Evolutionary conservation across 2,329 filamentous ascomycete genomes (phyloP).

Genomic region (Dendryphion nanum): DNA sequence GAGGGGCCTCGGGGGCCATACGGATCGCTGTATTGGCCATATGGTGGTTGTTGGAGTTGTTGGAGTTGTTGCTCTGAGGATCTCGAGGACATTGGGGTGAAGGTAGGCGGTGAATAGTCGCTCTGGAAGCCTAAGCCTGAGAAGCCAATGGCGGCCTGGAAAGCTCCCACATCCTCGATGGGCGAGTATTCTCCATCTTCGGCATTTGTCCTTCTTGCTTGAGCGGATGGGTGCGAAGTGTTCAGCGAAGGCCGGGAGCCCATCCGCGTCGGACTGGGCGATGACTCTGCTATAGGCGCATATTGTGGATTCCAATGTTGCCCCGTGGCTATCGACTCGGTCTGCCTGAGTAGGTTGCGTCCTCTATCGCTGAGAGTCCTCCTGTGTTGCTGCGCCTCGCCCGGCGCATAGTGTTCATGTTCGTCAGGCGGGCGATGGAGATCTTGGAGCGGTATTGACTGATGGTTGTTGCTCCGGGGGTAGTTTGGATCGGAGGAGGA

Average conservation of each 20-base stretch:
- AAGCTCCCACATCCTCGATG: slow-evolving; percentile 45
- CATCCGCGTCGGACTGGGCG: slow-evolving; percentile 47
- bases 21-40: slow-evolving; percentile 15
- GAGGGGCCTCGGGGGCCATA: slow-evolving; percentile 48
- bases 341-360: slow-evolving; percentile 46
- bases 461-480: slow-evolving; percentile 49
- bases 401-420: slow-evolving; percentile 24
- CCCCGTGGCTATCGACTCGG: slow-evolving; percentile 42
- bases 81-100: slow-evolving; percentile 33
- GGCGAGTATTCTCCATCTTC: slow-evolving; percentile 44
- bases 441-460: slow-evolving; percentile 70
- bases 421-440: slow-evolving; percentile 42
- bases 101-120: slow-evolving; percentile 30
- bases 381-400: slow-evolving; percentile 36
- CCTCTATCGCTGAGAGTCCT: slow-evolving; percentile 50
- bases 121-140: slow-evolving; percentile 45
- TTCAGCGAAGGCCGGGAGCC: slow-evolving; percentile 32
- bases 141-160: slow-evolving; percentile 49
- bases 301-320: slow-evolving; percentile 48
- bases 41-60: neutral
- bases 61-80: slow-evolving; percentile 50
- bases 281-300: slow-evolving; percentile 53
- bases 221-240: slow-evolving; percentile 30
- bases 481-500: slow-evolving; percentile 50
- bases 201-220: slow-evolving; percentile 26